Conservation (phyloP, 225 moss, liverwort and hornwort species). For the Rhytidiadelphus loreus region DNA sequence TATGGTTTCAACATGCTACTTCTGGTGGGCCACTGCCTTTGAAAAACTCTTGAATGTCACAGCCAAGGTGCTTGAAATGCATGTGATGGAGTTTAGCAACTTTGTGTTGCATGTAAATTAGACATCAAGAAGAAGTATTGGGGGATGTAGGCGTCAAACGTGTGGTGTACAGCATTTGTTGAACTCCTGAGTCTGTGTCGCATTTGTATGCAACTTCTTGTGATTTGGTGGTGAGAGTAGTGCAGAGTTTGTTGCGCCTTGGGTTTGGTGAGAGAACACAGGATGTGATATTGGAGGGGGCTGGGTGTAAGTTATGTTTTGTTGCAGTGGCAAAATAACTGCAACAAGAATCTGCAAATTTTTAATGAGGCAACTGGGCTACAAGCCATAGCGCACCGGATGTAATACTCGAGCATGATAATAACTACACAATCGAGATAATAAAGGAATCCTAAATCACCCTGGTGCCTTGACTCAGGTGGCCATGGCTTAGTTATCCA, state of each 20-base stretch:
- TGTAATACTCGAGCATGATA: too few species aligned
- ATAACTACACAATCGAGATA: too few species aligned
- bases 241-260: not conserved
- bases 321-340: not conserved
- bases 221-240: not conserved
- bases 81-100: not conserved
- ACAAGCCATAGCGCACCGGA: not conserved
- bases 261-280: not conserved
- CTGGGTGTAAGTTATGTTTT: not conserved
- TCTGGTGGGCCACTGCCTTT: too few species aligned
- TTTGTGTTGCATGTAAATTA: not conserved
- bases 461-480: too few species aligned
- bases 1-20: not conserved
- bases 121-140: not conserved
- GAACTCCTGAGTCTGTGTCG: too few species aligned
- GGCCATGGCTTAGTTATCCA: not conserved
- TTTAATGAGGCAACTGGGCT: not conserved
- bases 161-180: not conserved
- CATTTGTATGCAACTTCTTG: not conserved
- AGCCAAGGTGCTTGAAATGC: not conserved
- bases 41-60: too few species aligned
- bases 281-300: not conserved
- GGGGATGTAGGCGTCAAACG: not conserved
- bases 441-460: not conserved
- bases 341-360: not conserved